A percentile compares a stretch with the other conserved stretches of the same genome.
Evolutionary conservation across 176 grass and related monocot species (phyloP).

Genomic region (Panicum miliaceum): DNA sequence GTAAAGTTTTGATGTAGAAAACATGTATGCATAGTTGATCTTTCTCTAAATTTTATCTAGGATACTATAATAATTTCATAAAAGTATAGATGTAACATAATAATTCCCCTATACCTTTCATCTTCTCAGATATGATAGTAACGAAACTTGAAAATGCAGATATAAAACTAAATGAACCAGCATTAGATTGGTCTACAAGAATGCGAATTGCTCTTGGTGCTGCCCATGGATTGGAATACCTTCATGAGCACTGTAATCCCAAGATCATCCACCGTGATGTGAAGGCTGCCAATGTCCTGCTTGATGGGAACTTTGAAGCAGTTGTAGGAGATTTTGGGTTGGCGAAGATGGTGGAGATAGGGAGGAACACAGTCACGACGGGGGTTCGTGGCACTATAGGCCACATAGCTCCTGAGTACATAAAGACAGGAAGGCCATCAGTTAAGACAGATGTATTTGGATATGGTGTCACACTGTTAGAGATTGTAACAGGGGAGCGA

Average conservation of each 20-base stretch:
- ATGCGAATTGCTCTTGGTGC: conserved; percentile 65
- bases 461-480: conserved; percentile 80
- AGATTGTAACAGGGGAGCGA: conserved; percentile 74
- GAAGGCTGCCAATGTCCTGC: conserved; percentile 86
- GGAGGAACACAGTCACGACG: conserved; percentile 78
- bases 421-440: conserved; percentile 79
- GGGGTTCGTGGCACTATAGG: conserved; percentile 73
- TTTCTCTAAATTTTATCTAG: conserved; percentile 20
- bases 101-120: not conserved
- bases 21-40: not conserved
- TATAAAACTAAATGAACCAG: conserved; percentile 61
- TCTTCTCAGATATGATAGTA: not conserved
- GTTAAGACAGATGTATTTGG: conserved; percentile 93
- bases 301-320: conserved; percentile 80
- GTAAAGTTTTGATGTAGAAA: not conserved
- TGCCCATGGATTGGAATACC: conserved; percentile 81
- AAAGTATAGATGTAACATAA: not conserved
- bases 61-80: not conserved
- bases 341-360: conserved; percentile 71
- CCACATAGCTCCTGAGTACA: conserved; percentile 92
- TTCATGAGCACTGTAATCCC: conserved; percentile 92
- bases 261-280: conserved; percentile 94
- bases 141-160: conserved; percentile 47
- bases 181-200: conserved; percentile 74
- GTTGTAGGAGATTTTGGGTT: conserved; percentile 87